Conservation (phyloP, 108 stramenopile genomes). For the Skeletonema costatum region DNA sequence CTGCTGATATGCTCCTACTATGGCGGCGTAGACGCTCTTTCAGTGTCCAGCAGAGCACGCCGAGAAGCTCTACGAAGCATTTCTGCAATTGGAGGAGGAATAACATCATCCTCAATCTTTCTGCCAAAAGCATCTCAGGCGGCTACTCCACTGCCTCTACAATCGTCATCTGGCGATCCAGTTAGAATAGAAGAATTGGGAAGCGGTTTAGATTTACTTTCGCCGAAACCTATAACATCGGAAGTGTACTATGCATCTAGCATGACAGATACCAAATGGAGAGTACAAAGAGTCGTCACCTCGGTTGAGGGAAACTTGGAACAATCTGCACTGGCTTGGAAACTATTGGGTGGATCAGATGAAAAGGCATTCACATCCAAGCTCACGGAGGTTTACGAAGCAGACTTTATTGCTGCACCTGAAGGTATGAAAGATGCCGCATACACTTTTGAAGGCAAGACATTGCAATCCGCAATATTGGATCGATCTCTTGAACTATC, state of each 20-base stretch:
- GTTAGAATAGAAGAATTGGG: conserved; percentile 54
- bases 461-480: conserved; percentile 35
- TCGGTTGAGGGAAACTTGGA: conserved; percentile 60
- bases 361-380: conserved; percentile 16
- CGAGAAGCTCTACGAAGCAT: neutral
- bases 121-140: neutral
- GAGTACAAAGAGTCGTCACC: conserved; percentile 43
- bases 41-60: neutral
- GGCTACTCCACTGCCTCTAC: neutral
- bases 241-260: conserved; percentile 59
- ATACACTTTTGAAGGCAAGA: conserved; percentile 37
- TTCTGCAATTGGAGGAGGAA: neutral
- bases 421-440: conserved; percentile 24
- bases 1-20: neutral
- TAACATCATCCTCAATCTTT: neutral
- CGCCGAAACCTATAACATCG: conserved; percentile 9
- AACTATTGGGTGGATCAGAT: conserved; percentile 52
- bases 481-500: conserved; percentile 58
- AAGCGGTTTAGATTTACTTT: conserved; percentile 59
- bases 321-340: conserved; percentile 59
- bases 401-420: conserved; percentile 41
- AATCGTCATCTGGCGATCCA: conserved; percentile 1
- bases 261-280: conserved; percentile 55
- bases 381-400: conserved; percentile 39
- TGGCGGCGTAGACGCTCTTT: neutral